Conservation (phyloP, 2,329 filamentous ascomycete species). For the Ophiostoma sp. region DNA sequence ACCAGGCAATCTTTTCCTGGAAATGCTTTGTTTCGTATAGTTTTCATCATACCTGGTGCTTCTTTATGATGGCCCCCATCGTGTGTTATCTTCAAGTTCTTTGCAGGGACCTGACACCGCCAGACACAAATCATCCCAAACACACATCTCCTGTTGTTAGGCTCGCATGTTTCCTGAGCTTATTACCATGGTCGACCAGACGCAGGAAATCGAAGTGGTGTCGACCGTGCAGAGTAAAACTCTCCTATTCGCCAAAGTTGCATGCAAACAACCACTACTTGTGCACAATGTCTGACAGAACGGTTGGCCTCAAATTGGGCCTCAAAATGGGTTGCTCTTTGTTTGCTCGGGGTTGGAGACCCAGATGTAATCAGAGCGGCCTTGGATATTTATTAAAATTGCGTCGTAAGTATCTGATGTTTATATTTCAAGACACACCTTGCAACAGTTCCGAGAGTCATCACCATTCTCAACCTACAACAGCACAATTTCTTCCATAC, state of each 20-base stretch:
- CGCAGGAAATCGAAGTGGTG: not conserved
- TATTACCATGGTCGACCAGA: not conserved
- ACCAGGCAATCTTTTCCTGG: not conserved
- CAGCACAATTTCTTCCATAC: not conserved
- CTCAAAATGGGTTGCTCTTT: not conserved
- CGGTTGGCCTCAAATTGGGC: constrained; percentile 5
- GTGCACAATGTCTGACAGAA: not conserved
- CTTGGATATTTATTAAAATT: not conserved
- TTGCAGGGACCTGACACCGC: not conserved
- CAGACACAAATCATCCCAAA: not conserved
- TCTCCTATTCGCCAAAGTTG: not conserved
- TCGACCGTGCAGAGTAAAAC: not conserved
- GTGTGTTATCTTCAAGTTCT: not conserved
- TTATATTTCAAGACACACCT: not conserved
- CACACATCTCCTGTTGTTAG: not conserved
- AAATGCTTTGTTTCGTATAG: not conserved
- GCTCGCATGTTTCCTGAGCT: not conserved
- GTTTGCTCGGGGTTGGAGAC: not conserved
- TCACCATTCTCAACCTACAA: not conserved
- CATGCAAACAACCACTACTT: not conserved
- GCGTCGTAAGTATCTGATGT: not conserved
- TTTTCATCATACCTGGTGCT: not conserved
- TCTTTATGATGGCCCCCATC: not conserved
- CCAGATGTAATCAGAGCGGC: not conserved
- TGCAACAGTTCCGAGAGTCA: not conserved